A percentile compares a stretch with the other conserved stretches of the same genome.
phyloP scores from a whole-genome alignment of 768 basidiomycete species.

The Amanita inopinata region DNA sequence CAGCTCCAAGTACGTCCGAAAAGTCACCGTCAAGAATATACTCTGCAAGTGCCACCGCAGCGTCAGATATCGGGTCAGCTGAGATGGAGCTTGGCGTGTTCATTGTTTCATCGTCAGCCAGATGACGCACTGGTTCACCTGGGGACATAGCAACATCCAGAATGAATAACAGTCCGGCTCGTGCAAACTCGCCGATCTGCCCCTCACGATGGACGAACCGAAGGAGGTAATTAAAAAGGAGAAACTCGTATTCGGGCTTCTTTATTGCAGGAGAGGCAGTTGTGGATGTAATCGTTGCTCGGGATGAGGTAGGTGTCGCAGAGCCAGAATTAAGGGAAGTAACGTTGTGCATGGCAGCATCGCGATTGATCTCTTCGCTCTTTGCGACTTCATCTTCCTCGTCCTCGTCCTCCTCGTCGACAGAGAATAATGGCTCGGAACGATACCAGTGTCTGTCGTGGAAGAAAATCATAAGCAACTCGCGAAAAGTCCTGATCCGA shows the following conservation, averaged over 20 bases:
- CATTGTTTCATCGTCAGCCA: constrained; percentile 24
- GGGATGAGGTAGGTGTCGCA: constrained; percentile 52
- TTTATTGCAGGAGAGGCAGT: constrained; percentile 33
- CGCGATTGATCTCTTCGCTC: constrained; percentile 26
- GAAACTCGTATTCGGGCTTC: constrained; percentile 89
- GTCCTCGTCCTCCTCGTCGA: constrained; percentile 69
- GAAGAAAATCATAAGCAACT: constrained; percentile 94
- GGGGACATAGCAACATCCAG: constrained; percentile 96
- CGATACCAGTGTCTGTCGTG: constrained; percentile 87
- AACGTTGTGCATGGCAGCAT: too few relatives aligned
- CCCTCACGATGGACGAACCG: constrained; percentile 94
- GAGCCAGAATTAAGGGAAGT: constrained; percentile 19
- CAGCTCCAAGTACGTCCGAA: constrained; percentile 93
- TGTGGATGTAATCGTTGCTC: constrained; percentile 44
- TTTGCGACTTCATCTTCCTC: constrained; percentile 46
- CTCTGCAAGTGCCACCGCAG: constrained; percentile 80
- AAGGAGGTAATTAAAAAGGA: constrained; percentile 90
- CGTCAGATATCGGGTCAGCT: constrained; percentile 71
- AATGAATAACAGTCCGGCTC: constrained; percentile 86
- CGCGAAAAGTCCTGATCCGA: constrained; percentile 80
- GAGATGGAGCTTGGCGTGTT: constrained; percentile 20
- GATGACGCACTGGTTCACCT: constrained; percentile 36
- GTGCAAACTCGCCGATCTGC: constrained; percentile 85
- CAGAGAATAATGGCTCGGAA: constrained; percentile 63
- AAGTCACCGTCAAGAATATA: constrained; percentile 97